Evolutionary conservation across 805 yeast species (phyloP).

Genomic region (Zygoascus bituminiphila): DNA sequence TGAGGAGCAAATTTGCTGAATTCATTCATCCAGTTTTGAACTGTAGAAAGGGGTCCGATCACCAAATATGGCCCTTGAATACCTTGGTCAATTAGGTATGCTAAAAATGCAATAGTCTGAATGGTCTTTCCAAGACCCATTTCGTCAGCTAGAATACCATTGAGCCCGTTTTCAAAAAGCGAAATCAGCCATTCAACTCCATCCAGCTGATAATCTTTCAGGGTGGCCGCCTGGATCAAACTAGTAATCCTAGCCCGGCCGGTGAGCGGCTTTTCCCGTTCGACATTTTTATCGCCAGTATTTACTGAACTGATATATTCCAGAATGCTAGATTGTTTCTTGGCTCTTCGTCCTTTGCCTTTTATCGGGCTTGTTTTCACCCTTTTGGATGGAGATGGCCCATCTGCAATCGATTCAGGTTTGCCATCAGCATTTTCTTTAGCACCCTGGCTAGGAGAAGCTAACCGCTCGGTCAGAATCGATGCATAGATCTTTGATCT

Average conservation of each 20-base stretch:
- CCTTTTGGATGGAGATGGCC: conserved; percentile 5
- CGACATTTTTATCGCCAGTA: conserved; percentile 8
- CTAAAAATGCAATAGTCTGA: conserved; percentile 78
- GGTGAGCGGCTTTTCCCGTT: background rate
- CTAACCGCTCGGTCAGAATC: conserved; percentile 72
- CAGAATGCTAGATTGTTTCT: conserved; percentile 5
- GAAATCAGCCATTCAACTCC: conserved; percentile 90
- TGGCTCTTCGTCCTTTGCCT: background rate
- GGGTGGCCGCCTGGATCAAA: conserved; percentile 13
- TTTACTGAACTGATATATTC: conserved; percentile 12
- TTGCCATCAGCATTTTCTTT: conserved; percentile 10
- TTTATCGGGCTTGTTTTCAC: background rate
- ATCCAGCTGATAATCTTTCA: conserved; percentile 80
- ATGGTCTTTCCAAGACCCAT: conserved; percentile 96
- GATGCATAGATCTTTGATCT: conserved; percentile 82
- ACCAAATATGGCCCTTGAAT: conserved; percentile 78
- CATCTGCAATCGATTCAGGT: conserved; percentile 7
- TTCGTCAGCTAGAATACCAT: conserved; percentile 94
- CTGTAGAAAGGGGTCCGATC: conserved; percentile 90
- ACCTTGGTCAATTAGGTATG: conserved; percentile 67
- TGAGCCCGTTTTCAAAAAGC: conserved; percentile 83
- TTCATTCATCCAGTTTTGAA: conserved; percentile 79
- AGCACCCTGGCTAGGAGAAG: background rate
- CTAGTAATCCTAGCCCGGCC: background rate
- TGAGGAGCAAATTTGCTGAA: conserved; percentile 58